Conservation (phyloP, 257 asterid species). For the Solanum appendiculatum region DNA sequence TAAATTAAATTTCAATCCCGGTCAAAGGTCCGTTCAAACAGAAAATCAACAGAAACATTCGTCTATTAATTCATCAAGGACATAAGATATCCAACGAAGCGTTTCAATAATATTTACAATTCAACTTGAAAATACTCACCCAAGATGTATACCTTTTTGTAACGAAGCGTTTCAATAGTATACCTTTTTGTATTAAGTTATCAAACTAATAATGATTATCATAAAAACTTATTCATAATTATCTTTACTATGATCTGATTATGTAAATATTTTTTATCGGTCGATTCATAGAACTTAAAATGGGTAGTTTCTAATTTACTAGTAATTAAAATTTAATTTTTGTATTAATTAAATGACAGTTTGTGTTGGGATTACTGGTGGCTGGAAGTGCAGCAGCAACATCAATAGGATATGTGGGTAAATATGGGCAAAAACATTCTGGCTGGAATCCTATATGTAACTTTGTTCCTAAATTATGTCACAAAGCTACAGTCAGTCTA, state of each 20-base stretch:
- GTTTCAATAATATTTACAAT: too few relatives aligned
- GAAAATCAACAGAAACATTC: too few relatives aligned
- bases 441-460: conserved; percentile 53
- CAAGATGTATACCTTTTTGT: too few relatives aligned
- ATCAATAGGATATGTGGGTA: conserved; percentile 47
- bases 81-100: background rate
- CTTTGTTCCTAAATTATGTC: conserved; percentile 35
- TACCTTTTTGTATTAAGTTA: too few relatives aligned
- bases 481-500: conserved; percentile 18
- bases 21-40: background rate
- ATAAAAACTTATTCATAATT: too few relatives aligned
- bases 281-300: background rate
- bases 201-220: too few relatives aligned
- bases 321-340: background rate
- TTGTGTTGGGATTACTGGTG: conserved; percentile 16
- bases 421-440: conserved; percentile 40
- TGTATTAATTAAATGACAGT: background rate
- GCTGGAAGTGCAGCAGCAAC: conserved; percentile 63
- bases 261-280: too few relatives aligned
- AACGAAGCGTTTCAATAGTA: too few relatives aligned
- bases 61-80: background rate
- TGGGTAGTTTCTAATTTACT: background rate
- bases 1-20: background rate
- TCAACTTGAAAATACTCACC: too few relatives aligned
- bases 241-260: too few relatives aligned